phyloP scores from a whole-genome alignment of 1,284 basidiomycete species.

The Moniliophthora roreri region DNA sequence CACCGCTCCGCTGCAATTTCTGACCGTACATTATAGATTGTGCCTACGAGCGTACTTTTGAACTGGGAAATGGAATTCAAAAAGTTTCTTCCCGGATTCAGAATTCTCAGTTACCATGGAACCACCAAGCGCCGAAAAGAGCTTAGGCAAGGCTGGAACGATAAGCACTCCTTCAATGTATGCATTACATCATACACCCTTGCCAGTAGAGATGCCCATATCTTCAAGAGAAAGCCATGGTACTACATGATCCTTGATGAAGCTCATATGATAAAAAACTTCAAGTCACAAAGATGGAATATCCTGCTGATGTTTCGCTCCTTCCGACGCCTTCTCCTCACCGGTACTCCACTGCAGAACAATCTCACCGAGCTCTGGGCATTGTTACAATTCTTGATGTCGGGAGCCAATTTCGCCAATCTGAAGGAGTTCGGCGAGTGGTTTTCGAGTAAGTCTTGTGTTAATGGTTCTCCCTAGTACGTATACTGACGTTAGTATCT shows the following conservation, averaged over 20 bases:
- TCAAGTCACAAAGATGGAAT: constrained; percentile 94
- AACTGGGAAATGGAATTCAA: constrained; percentile 99
- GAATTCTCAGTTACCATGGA: constrained; percentile 90
- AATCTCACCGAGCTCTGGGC: constrained; percentile 97
- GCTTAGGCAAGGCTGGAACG: constrained; percentile 92
- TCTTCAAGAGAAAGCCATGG: constrained; percentile 95
- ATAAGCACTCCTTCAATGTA: constrained; percentile 91
- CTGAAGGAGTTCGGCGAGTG: constrained; percentile 94
- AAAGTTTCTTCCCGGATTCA: constrained; percentile 95
- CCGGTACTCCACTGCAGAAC: constrained; percentile 94
- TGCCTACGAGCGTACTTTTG: constrained; percentile 91
- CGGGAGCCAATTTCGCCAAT: constrained; percentile 89
- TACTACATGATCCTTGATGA: constrained; percentile 97
- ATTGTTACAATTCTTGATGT: constrained; percentile 94
- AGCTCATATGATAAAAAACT: constrained; percentile 99
- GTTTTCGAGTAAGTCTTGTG: constrained; percentile 81
- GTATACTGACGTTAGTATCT: constrained; percentile 10
- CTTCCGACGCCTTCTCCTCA: constrained; percentile 84
- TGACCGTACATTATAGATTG: constrained; percentile 50
- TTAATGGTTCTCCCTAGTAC: neutral
- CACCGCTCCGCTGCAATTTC: constrained; percentile 1
- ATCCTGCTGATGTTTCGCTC: constrained; percentile 93
- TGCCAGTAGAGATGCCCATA: constrained; percentile 89
- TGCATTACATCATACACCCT: constrained; percentile 96
- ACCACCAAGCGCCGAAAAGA: constrained; percentile 91